Evolutionary conservation across 768 basidiomycete species (phyloP).

Genomic region (Amanita pseudoporphyria): DNA sequence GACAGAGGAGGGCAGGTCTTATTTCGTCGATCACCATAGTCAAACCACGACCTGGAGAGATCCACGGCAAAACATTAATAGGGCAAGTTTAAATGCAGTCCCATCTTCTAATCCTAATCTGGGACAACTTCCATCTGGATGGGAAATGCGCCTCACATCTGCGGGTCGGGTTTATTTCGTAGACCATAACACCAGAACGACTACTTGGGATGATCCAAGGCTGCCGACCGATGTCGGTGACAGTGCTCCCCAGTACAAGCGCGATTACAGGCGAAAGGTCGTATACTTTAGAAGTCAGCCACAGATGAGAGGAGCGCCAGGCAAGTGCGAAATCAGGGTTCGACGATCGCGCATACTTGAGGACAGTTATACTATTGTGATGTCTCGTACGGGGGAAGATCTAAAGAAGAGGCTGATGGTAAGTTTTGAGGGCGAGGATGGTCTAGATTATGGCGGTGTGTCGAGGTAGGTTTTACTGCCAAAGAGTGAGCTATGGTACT

Average conservation of each 20-base stretch:
- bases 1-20: conserved; percentile 75
- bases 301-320: conserved; percentile 64
- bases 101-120: conserved; percentile 49
- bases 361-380: conserved; percentile 78
- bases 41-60: conserved; percentile 91
- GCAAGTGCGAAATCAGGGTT: conserved; percentile 83
- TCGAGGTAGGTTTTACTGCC: conserved; percentile 38
- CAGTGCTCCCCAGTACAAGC: conserved; percentile 91
- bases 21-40: conserved; percentile 65
- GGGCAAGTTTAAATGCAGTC: conserved; percentile 36
- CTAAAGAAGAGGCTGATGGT: conserved; percentile 65
- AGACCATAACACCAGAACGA: conserved; percentile 84
- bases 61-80: conserved; percentile 50
- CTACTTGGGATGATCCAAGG: conserved; percentile 90
- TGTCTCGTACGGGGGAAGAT: conserved; percentile 67
- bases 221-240: conserved; percentile 75
- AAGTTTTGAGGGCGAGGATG: conserved; percentile 73
- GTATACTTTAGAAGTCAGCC: conserved; percentile 91
- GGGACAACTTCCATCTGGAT: conserved; percentile 81
- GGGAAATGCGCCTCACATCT: conserved; percentile 91
- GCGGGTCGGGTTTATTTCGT: conserved; percentile 86
- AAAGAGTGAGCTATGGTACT: conserved; percentile 7
- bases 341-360: conserved; percentile 75
- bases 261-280: conserved; percentile 85
- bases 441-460: conserved; percentile 70